phyloP scores from a whole-genome alignment of 495 filamentous ascomycete species.

The Platismatia glauca region DNA sequence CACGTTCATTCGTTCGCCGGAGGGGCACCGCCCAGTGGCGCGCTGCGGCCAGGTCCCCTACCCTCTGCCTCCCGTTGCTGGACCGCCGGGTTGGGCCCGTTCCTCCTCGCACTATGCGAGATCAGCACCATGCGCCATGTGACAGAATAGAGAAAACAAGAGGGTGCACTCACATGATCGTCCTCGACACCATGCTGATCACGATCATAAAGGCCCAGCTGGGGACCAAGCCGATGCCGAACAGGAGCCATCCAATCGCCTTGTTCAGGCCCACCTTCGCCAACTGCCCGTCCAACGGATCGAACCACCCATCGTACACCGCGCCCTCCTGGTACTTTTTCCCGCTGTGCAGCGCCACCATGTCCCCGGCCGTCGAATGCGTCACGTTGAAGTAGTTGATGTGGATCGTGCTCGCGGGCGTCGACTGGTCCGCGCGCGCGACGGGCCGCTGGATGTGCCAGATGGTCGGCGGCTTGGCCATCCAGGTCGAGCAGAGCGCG shows the following conservation, averaged over 20 bases:
- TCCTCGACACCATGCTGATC: constrained; percentile 71
- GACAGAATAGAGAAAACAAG: background rate
- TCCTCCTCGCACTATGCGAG: background rate
- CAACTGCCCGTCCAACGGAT: constrained; percentile 69
- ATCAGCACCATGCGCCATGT: background rate
- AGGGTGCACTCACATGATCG: constrained; percentile 65
- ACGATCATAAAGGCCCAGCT: constrained; percentile 73
- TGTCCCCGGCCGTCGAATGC: constrained; percentile 50
- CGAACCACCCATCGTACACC: constrained; percentile 63
- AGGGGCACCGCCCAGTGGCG: constrained; percentile 11
- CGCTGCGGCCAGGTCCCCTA: constrained; percentile 1
- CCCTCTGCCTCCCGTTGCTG: background rate
- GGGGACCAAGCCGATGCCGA: constrained; percentile 45
- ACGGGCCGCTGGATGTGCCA: constrained; percentile 67
- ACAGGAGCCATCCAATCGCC: constrained; percentile 63
- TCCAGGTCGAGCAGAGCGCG: constrained; percentile 78
- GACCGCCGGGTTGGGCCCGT: background rate
- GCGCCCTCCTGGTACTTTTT: constrained; percentile 47
- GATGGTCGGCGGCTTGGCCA: constrained; percentile 57
- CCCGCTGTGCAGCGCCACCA: constrained; percentile 54
- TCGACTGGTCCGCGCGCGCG: constrained; percentile 37
- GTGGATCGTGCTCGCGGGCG: constrained; percentile 41
- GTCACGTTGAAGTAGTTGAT: constrained; percentile 56
- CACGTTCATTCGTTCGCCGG: constrained; percentile 8
- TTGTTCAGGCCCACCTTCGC: constrained; percentile 54